These are phyloP conservation scores for Suillus alpinus DNA, from an alignment of 768 basidiomycete species.

Conservation along the genomic window DNA sequence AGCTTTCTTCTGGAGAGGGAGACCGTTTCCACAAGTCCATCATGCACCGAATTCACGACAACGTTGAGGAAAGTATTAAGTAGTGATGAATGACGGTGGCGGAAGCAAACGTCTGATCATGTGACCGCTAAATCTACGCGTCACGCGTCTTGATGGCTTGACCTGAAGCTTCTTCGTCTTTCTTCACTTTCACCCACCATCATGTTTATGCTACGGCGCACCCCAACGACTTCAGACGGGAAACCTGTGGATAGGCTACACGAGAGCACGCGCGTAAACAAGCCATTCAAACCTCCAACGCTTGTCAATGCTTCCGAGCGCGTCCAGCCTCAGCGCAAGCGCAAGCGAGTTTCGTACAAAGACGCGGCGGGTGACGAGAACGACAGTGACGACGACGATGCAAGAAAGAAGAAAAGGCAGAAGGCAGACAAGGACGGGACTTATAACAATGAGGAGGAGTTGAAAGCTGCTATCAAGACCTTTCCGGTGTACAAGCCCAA, in stretches of 20 bases:
- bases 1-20: conserved; percentile 27
- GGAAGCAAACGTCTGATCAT: conserved; percentile 14
- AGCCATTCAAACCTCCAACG: conserved; percentile 79
- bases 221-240: conserved; percentile 70
- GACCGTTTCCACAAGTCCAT: conserved; percentile 26
- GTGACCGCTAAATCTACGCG: conserved; percentile 18
- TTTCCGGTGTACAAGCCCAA: conserved; percentile 83
- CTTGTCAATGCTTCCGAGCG: conserved; percentile 43
- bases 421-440: conserved; percentile 56
- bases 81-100: neutral
- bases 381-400: conserved; percentile 52
- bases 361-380: conserved; percentile 58
- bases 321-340: conserved; percentile 70
- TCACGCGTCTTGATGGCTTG: conserved; percentile 1
- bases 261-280: conserved; percentile 71
- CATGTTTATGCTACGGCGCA: conserved; percentile 61
- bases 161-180: neutral
- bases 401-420: conserved; percentile 60
- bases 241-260: conserved; percentile 63
- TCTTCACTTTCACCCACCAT: conserved; percentile 3
- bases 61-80: neutral
- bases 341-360: conserved; percentile 87
- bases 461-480: conserved; percentile 58
- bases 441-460: conserved; percentile 56
- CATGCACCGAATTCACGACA: neutral